Evolutionary conservation across 1,284 basidiomycete species (phyloP), one percentile per base, ranked within the genome.

Genomic region (Inonotus obliquus): DNA sequence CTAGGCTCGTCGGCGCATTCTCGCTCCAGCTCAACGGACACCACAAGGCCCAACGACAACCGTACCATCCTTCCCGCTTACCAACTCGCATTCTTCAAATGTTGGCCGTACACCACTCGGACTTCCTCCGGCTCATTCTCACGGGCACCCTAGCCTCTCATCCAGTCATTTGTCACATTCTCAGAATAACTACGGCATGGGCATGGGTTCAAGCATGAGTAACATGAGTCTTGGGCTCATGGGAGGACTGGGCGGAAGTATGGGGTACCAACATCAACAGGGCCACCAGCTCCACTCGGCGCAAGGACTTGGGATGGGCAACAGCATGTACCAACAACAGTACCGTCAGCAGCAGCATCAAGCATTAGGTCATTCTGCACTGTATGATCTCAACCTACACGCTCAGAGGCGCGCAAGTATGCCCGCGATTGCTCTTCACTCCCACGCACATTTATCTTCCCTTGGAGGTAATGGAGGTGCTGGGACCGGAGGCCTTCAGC

Each of bases 1-100:
- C 13, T 48, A 91, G 89, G 89, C 89, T 67, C 82, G 89, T 32
- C 83, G 89, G 65, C 85, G 89, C 63, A 92, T 92, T 69, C 82
- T 92, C 62, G 90, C 89, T 3, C 90, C 89, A 27, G 89, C 87
- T 0, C 86, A 90, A 64, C 83, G 86, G 64, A 82, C 87, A 17
- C 83, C 86, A 1, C 81, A 83, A 9, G 84, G 85, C 7, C 88
- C 89, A 1, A 88, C 89, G 1, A 90, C 89, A 0, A 89, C 87
- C 2, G 81, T 84, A 1, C 88, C 89, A 17, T 87, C 84, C 69
- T 57, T 55, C 55, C 48, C 55, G 27, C 47, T 52, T 10, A 41
- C 27, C 47, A 29, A n/a, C 11, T 23, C 51, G 5, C 25, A 39
- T 35, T 37, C 39, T 23, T 35, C 55, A n/a, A 41, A 9, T 25